phyloP scores from a whole-genome alignment of 2,329 filamentous ascomycete species.

The Chaetothyriales sp. region DNA sequence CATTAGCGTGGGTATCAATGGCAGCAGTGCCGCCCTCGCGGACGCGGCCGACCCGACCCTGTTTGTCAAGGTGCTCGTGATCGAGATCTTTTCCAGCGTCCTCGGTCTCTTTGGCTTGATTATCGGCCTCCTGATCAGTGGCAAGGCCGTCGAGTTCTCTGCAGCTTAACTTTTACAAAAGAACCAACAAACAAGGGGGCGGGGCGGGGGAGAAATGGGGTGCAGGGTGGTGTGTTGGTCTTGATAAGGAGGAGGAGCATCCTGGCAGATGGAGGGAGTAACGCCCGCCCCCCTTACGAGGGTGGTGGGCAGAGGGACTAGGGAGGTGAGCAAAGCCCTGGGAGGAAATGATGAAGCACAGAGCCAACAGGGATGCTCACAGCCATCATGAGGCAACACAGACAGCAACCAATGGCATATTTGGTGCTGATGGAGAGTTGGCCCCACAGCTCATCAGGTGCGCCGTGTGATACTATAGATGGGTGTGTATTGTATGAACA shows the following conservation, averaged over 20 bases:
- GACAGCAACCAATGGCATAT: neutral
- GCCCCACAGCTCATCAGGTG: neutral
- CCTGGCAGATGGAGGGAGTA: neutral
- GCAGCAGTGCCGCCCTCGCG: constrained; percentile 85
- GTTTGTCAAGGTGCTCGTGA: constrained; percentile 98
- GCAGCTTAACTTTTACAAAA: constrained; percentile 41
- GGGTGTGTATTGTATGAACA: neutral
- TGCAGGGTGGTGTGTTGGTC: neutral
- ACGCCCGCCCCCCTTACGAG: neutral
- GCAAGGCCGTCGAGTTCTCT: constrained; percentile 52
- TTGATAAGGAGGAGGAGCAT: neutral
- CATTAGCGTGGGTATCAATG: constrained; percentile 94
- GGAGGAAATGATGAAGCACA: no score
- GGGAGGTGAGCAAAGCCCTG: neutral
- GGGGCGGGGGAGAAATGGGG: no score
- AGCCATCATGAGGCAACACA: neutral
- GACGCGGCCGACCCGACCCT: constrained; percentile 85
- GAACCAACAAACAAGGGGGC: constrained; percentile 10
- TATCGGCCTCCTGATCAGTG: constrained; percentile 73
- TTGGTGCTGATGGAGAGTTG: neutral
- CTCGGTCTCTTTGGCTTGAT: constrained; percentile 93
- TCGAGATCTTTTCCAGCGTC: constrained; percentile 98
- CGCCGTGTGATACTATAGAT: neutral
- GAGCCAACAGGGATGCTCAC: neutral
- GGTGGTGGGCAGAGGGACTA: neutral